Base-by-base conservation (phyloP, 2,329 filamentous ascomycete species). In the Aureobasidium leucospermi region DNA sequence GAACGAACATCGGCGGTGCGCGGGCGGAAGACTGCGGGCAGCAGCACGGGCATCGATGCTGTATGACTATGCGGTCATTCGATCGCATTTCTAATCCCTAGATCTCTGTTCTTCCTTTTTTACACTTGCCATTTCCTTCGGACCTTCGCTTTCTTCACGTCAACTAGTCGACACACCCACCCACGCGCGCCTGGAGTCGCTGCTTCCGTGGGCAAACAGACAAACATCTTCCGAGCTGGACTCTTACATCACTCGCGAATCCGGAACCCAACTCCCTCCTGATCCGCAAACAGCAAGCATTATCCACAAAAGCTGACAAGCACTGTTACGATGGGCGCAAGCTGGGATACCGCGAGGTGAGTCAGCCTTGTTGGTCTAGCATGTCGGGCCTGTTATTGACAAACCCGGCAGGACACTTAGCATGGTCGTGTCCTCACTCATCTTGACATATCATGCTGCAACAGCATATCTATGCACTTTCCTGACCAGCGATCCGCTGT, bases 401-500 rank as follows among this genome's bases (percentile, higher is more conserved):
- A 16, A 42, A 36, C 16, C 15, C n/a, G 45, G 29, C 49, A 63
- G 52, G 52, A 61, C 43, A 13, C 51, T 68, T 42, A 61, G 65
- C 31, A 47, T 63, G 34, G 60, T 59, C n/a, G 61, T 67, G 46
- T 64, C 66, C 19, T 59, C 62, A 10, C 51, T 66, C 47, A 62
- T 67, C 56, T 52, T 65, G 51, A 42, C 65, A 19, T 68, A 67
- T 57, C 66, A 68, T 39, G 52, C 64, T 28, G 45, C 66, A 31
- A 62, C 67, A 41, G 67, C 65, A 41, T 52, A 64, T 19, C 57
- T 66, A 19, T 66, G 66, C 63, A 60, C 60, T 19, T 65, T 68
- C 46, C 56, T 69, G 3, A 66, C 67, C 19, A 61, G 66, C 56
- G 67, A 69, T 47, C 67, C 67, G 1, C 60, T 68, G 19, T 67